Base-by-base conservation (phyloP, 2,329 filamentous ascomycete genomes). In the Drechslerella stenobrocha region DNA sequence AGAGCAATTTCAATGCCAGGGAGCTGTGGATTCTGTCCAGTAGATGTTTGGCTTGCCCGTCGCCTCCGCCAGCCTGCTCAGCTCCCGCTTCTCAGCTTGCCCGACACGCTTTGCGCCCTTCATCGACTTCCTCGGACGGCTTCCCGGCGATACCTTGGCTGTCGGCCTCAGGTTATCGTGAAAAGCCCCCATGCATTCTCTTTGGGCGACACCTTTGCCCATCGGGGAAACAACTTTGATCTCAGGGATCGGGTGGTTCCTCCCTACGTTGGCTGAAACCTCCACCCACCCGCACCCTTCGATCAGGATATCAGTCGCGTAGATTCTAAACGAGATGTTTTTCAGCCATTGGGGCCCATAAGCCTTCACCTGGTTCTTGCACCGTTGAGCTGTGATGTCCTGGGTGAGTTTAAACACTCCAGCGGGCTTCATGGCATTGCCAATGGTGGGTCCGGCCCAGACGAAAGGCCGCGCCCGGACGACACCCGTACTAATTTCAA, bases 261-360 rank as follows among this genome's bases (percentile, higher is more conserved):
- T 83, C 51, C 92, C 84, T 7, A 95, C 84, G 77, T 98, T 92
- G 2, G 86, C 86, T 0, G 85, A 86, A 37, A 98, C 76, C 77
- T 98, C 93, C 1, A 98, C 82, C 88, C 95, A 98, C 5, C 93
- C 93, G 23, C 90, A 87, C 1, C 93, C 90, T 75, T 97, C 92
- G 50, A 98, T 85, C 11, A 98, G 79, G 22, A 98, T 84, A 74
- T 98, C 95, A 0, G 87, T 82, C 6, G 87, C 84, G 66, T 93
- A 81, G 1, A 97, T 84, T 11, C 83, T 82, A 76, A 91, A 98
- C 0, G 90, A 89, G 2, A 97, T 79, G 13, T 80, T 78, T 1
- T 89, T 84, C 0, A 87, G 81, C 58, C 83, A 84, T 45, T 86
- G 79, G 35, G 81, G 84, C 44, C 81, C 81, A 1, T 80, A 83